phyloP scores from a whole-genome alignment of 345 rosid species.

The Populus tremula region DNA sequence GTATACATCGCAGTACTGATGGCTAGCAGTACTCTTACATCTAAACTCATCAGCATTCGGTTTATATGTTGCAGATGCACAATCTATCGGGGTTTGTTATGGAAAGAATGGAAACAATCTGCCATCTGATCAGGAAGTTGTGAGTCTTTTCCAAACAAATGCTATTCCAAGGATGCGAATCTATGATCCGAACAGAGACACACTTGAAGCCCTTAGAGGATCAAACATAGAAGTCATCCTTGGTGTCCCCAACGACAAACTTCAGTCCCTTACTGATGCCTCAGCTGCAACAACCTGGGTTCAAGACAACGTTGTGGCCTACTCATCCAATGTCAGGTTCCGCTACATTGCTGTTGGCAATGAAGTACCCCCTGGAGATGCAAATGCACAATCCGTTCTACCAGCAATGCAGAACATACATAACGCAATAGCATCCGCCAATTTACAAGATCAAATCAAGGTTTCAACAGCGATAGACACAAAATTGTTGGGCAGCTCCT shows the following conservation, averaged over 20 bases:
- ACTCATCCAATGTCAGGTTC: slow-evolving; percentile 30
- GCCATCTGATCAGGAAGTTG: slow-evolving; percentile 26
- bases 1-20: too few relatives aligned
- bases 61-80: slow-evolving; percentile 20
- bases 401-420: slow-evolving; percentile 26
- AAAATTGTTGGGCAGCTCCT: slow-evolving; percentile 4
- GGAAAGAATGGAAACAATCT: slow-evolving; percentile 41
- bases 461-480: slow-evolving; percentile 37
- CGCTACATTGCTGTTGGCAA: slow-evolving; percentile 50
- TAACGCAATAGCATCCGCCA: slow-evolving; percentile 14
- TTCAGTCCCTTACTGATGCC: slow-evolving; percentile 22
- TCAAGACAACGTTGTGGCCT: slow-evolving; percentile 25
- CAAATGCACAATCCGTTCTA: slow-evolving; percentile 13
- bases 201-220: slow-evolving; percentile 44
- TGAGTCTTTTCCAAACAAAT: slow-evolving; percentile 25
- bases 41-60: not conserved
- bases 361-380: slow-evolving; percentile 30
- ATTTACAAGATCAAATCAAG: slow-evolving; percentile 21
- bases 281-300: slow-evolving; percentile 32
- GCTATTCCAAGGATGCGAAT: slow-evolving; percentile 33
- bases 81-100: slow-evolving; percentile 39
- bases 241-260: slow-evolving; percentile 29
- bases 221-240: slow-evolving; percentile 35
- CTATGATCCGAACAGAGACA: slow-evolving; percentile 31
- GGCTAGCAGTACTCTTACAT: too few relatives aligned